Conservation (phyloP, 148 eudicot species). For the Rheum nobile region DNA sequence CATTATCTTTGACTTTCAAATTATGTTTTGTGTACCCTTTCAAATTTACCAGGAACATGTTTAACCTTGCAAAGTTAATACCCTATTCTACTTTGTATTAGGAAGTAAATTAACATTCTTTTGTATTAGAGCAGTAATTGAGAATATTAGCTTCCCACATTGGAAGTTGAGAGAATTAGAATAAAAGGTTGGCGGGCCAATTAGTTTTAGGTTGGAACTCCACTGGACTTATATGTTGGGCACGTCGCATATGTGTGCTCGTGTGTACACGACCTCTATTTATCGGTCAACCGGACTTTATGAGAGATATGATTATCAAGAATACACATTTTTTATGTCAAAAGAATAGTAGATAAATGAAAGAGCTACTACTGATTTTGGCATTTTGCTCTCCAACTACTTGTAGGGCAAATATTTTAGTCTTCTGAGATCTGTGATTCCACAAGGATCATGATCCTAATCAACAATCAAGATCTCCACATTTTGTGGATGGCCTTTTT, state of each 20-base stretch:
- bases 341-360: background rate
- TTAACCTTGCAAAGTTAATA: background rate
- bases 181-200: too few relatives aligned
- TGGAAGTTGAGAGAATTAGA: too few relatives aligned
- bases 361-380: background rate
- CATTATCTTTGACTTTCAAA: background rate
- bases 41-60: background rate
- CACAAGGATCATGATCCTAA: background rate
- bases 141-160: too few relatives aligned
- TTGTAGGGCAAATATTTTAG: background rate
- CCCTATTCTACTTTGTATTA: background rate
- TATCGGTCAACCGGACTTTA: too few relatives aligned
- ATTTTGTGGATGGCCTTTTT: background rate
- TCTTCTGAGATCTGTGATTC: background rate
- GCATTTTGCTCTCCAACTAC: background rate
- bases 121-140: too few relatives aligned
- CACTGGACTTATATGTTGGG: too few relatives aligned
- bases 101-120: background rate
- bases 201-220: too few relatives aligned
- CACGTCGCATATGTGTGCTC: too few relatives aligned
- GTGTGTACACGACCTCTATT: too few relatives aligned
- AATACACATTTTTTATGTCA: background rate
- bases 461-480: conserved; percentile 6
- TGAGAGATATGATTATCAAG: too few relatives aligned
- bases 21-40: background rate